A percentile compares a stretch with the other conserved stretches of the same genome.
phyloP scores from a whole-genome alignment of 768 basidiomycete genomes.

The Trametes cinnabarina region DNA sequence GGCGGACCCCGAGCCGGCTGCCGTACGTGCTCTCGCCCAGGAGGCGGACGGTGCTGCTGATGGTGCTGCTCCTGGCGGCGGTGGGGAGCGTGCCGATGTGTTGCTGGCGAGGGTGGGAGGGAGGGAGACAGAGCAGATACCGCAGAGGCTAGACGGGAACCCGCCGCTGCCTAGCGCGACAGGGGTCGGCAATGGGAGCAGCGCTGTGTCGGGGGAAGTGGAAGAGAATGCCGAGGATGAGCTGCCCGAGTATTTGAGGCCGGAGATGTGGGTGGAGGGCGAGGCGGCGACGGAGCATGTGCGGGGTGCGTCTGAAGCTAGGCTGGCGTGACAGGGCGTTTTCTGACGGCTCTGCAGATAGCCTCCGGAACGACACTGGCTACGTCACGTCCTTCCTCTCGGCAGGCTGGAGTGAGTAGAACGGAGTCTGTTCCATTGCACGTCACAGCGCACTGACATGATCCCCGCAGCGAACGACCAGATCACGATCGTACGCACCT shows the following conservation, averaged over 20 bases:
- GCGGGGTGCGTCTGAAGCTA: constrained; percentile 28
- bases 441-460: background rate
- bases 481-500: constrained; percentile 42
- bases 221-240: background rate
- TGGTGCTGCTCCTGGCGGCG: background rate
- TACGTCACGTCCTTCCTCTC: constrained; percentile 71
- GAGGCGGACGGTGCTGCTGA: background rate
- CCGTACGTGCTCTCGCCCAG: background rate
- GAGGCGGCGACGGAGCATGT: constrained; percentile 48
- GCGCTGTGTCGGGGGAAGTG: background rate
- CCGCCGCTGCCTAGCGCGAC: background rate
- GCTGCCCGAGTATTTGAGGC: constrained; percentile 3
- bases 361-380: constrained; percentile 51
- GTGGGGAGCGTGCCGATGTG: background rate
- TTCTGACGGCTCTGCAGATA: constrained; percentile 37
- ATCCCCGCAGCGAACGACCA: constrained; percentile 61
- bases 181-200: too few relatives aligned
- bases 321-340: background rate
- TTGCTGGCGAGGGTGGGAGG: background rate
- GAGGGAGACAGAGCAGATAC: background rate
- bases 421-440: background rate
- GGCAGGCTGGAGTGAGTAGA: constrained; percentile 56
- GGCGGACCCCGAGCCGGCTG: background rate
- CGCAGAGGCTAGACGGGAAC: background rate
- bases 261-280: constrained; percentile 31